Conservation (phyloP, 2,329 filamentous ascomycete genomes). For the Macrophomina phaseolina region DNA sequence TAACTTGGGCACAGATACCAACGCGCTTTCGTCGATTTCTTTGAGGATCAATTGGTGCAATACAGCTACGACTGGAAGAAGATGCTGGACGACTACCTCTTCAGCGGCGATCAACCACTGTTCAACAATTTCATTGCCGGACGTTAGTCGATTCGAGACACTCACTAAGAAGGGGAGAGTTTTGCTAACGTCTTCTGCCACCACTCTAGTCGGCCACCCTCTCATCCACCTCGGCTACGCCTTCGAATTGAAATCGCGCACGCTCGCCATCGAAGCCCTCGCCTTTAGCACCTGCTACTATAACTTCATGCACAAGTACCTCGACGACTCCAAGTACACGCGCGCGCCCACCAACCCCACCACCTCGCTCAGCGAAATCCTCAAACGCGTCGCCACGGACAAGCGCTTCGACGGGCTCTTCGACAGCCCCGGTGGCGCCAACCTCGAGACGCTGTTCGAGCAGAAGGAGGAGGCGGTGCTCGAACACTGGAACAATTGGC, state of each 20-base stretch:
- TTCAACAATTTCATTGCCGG: conserved; percentile 81
- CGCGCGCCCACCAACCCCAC: conserved; percentile 64
- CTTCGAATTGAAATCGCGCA: conserved; percentile 83
- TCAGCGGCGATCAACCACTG: conserved; percentile 74
- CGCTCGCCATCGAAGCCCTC: conserved; percentile 87
- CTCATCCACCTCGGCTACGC: conserved; percentile 97
- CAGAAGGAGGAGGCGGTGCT: conserved; percentile 73
- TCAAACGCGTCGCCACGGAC: conserved; percentile 73
- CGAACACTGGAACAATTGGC: conserved; percentile 92
- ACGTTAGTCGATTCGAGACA: conserved; percentile 59
- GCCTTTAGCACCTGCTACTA: conserved; percentile 69
- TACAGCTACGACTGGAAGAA: conserved; percentile 84
- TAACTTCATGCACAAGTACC: conserved; percentile 61
- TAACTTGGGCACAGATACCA: conserved; percentile 68
- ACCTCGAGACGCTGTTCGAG: conserved; percentile 71
- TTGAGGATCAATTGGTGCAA: conserved; percentile 84
- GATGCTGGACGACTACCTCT: conserved; percentile 77
- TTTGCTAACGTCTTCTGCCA: neutral
- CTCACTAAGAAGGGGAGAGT: neutral
- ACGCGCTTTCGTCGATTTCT: conserved; percentile 91
- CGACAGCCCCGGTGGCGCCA: conserved; percentile 61
- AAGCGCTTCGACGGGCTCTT: conserved; percentile 72
- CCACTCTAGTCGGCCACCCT: conserved; percentile 75
- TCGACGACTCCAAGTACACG: conserved; percentile 76
- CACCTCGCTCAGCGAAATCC: conserved; percentile 70